phyloP scores from a whole-genome alignment of 192 early-diverging fungal species.

The Rhizoclosmatium sp. region DNA sequence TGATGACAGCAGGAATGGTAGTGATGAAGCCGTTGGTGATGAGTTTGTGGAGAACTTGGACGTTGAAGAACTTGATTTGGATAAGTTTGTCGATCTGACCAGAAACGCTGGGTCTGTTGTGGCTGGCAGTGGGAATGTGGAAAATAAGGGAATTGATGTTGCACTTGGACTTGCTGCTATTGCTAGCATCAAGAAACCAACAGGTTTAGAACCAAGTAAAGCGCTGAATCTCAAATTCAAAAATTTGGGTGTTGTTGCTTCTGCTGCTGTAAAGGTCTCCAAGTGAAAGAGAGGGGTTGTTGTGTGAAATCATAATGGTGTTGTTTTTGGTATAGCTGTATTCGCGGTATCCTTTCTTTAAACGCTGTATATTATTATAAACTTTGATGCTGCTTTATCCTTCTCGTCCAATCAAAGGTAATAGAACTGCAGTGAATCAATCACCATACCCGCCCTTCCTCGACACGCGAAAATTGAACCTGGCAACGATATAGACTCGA shows the following conservation, averaged over 20 bases:
- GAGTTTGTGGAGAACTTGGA: slow-evolving; percentile 12
- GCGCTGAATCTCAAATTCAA: slow-evolving; percentile 26
- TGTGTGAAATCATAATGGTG: too few species aligned
- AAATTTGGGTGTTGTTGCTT: slow-evolving; percentile 17
- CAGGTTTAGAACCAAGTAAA: neutral
- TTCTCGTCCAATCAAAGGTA: neutral
- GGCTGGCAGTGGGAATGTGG: neutral
- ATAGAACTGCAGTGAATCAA: slow-evolving; percentile 21
- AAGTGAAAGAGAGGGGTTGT: neutral
- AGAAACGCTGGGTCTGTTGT: neutral
- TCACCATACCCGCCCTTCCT: slow-evolving; percentile 16
- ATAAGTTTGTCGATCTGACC: slow-evolving; percentile 16
- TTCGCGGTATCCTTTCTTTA: neutral
- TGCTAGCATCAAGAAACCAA: neutral
- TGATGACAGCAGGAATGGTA: neutral
- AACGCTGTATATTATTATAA: neutral
- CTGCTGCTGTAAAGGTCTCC: neutral
- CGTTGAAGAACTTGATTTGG: slow-evolving; percentile 23
- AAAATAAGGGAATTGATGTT: neutral
- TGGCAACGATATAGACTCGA: neutral
- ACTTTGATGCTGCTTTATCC: neutral
- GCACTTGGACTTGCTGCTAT: neutral
- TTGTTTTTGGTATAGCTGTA: too few species aligned
- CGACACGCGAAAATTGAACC: neutral
- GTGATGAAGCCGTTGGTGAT: slow-evolving; percentile 13